These are phyloP conservation scores for Austroboletus novae-zelandiae DNA, from an alignment of 1,284 basidiomycete species.

Conservation along the genomic window DNA sequence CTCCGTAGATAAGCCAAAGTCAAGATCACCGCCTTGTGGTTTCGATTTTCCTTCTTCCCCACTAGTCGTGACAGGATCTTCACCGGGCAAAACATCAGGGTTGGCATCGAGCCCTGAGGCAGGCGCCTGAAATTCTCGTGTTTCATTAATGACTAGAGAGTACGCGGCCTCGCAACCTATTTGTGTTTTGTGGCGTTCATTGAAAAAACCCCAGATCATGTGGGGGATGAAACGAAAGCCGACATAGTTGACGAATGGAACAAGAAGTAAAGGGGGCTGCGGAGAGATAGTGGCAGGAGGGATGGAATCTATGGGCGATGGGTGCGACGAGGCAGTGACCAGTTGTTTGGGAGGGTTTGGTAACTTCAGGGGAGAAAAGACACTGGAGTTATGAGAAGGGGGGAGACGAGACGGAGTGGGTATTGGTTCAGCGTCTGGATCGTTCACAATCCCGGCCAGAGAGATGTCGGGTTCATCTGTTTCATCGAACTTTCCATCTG, in stretches of 20 bases:
- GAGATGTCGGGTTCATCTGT: conserved; percentile 34
- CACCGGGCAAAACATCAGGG: conserved; percentile 1
- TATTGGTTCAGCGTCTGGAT: conserved; percentile 35
- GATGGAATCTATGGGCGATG: conserved; percentile 28
- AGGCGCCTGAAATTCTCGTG: conserved; percentile 61
- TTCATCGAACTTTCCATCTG: conserved; percentile 81
- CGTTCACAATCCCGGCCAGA: conserved; percentile 29
- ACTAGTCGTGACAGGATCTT: neutral
- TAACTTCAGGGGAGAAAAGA: conserved; percentile 43
- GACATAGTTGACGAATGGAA: conserved; percentile 85
- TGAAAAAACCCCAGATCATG: conserved; percentile 94
- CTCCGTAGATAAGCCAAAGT: conserved; percentile 73
- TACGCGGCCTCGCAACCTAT: conserved; percentile 84
- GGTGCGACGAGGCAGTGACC: conserved; percentile 14
- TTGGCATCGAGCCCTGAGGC: conserved; percentile 20
- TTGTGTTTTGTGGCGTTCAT: conserved; percentile 77
- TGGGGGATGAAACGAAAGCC: conserved; percentile 86
- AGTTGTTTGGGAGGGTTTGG: conserved; percentile 24
- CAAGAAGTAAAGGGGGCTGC: conserved; percentile 82
- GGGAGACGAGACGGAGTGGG: conserved; percentile 41
- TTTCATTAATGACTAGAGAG: conserved; percentile 63
- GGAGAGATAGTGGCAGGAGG: conserved; percentile 66
- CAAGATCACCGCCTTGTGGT: conserved; percentile 55
- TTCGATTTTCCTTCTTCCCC: conserved; percentile 3
- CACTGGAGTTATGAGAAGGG: conserved; percentile 36